A percentile compares a stretch with the other conserved stretches of the same genome.
Conservation (phyloP, 2,329 filamentous ascomycete species). For the Colletotrichum orchidophilum region DNA sequence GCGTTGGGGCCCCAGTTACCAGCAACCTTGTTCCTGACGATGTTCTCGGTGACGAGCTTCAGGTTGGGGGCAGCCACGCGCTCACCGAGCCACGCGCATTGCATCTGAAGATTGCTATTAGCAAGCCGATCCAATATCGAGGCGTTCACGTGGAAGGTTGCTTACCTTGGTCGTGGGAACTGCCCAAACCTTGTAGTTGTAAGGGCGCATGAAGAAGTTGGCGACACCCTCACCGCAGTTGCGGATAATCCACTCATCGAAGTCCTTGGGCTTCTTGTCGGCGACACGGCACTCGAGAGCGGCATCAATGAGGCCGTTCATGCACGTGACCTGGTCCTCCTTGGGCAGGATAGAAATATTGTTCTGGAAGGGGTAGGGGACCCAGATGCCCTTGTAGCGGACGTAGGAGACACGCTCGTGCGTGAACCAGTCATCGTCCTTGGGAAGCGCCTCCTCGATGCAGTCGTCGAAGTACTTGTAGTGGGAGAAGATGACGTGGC, state of each 20-base stretch:
- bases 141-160: no score
- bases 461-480: conserved; percentile 99
- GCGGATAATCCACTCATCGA: conserved; percentile 97
- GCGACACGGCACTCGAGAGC: conserved; percentile 86
- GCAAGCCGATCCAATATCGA: neutral
- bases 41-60: conserved; percentile 92
- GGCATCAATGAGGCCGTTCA: conserved; percentile 96
- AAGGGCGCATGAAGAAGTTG: conserved; percentile 97
- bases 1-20: conserved; percentile 98
- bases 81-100: conserved; percentile 98
- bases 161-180: conserved; percentile 94
- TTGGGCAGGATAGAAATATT: conserved; percentile 99
- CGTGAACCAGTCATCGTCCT: conserved; percentile 93
- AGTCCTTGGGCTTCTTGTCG: conserved; percentile 93
- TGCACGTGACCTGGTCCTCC: conserved; percentile 93
- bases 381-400: conserved; percentile 95
- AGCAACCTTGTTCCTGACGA: conserved; percentile 94
- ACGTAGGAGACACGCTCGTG: conserved; percentile 99
- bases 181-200: conserved; percentile 99
- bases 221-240: conserved; percentile 91
- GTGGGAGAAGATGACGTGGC: conserved; percentile 99
- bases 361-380: conserved; percentile 99
- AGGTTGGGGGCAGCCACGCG: conserved; percentile 96
- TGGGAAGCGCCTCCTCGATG: conserved; percentile 95
- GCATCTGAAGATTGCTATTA: conserved; percentile 74